Evolutionary conservation across 2,329 filamentous ascomycete genomes (phyloP), one percentile per base, ranked within the genome.

Genomic region (Microthyrium microscopicum): DNA sequence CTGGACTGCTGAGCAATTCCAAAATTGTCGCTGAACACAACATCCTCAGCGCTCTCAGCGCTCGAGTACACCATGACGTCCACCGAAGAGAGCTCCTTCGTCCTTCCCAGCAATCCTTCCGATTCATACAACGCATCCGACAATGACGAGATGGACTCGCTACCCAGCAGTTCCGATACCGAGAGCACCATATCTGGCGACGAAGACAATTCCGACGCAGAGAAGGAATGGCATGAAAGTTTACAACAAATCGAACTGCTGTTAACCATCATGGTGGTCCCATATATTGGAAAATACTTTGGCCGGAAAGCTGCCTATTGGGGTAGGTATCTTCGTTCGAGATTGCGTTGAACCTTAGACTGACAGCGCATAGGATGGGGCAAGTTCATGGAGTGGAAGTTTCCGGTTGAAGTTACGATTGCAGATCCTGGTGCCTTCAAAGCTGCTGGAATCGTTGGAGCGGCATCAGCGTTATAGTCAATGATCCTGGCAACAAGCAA

Each of bases 251-350:
- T 98, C 39, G 84, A 98, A 60, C 65, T 95, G 42, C 65, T 98
- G 44, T 58, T 95, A 51, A 92, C 81, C 15, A 92, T 98, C 83
- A 79, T 95, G 31, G 57, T 95, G 45, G 77, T 98, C 32, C 89
- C 89, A 3, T 94, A 92, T 55, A 63, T 83, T 44, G 89, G 89
- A 38, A 98, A 95, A 58, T 95, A 84, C 58, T 73, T 94, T 54
- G 89, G 89, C 29, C 70, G 89, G 53, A 91, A 83, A 56, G 91
- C 85, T 61, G 87, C 87, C 39, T 94, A 92, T 53, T 94, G 84
- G 82, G 83, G 87, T 94, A 66, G 53, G 77, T 64, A 17, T 38
- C 8, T 11, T 16, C 29, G 16, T 9, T 19, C 24, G 24, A 7
- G 8, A 29, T 16, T 11, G 8, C 8, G 9, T 15, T 29, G 27